Base-by-base conservation (phyloP, 1,139 yeast genomes). In the Diutina neorugosa region DNA sequence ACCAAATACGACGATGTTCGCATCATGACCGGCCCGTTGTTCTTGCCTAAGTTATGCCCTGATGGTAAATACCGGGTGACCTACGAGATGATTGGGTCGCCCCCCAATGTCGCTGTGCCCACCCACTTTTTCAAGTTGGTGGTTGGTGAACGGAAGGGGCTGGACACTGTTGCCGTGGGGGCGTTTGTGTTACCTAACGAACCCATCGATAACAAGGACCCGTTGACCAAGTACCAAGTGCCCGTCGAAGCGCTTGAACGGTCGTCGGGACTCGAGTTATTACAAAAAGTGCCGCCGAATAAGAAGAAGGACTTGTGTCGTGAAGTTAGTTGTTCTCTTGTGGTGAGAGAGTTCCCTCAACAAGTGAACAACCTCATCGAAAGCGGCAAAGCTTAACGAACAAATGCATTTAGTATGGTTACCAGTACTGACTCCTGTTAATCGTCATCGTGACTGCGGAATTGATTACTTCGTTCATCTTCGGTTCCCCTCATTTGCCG, bases 91-190 rank as follows among this genome's bases (percentile, higher is more conserved):
- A 89, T 93, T 66, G 99, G 99, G 2, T 86, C 89, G 60, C 99
- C 99, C 6, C 98, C 98, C 53, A 87, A 81, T 61, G 78, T 93
- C 54, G 98, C 98, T 0, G 99, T 93, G 11, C 98, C 99, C 18
- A 93, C 98, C 0, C 98, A 93, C 68, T 93, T 94, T 64, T 93
- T 84, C 77, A 94, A 93, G 68, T 72, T 93, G 56, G 72, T 94
- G 54, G 87, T 93, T 51, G 97, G 95, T 8, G 98, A 93, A 65
- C 72, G 71, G 14, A 65, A 69, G 49, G 70, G 74, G 6, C 63
- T 69, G 46, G 79, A 78, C 27, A 77, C 73, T 12, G 70, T 88
- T 19, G 81, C 95, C 11, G 88, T 89, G 11, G 98, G 86, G 1
- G 96, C 98, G 0, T 93, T 93, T 70, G 97, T 93, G 16, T 68